These are phyloP conservation scores for Penicillium hesseltinei DNA, from an alignment of 2,329 filamentous ascomycete species.

Conservation along the genomic window DNA sequence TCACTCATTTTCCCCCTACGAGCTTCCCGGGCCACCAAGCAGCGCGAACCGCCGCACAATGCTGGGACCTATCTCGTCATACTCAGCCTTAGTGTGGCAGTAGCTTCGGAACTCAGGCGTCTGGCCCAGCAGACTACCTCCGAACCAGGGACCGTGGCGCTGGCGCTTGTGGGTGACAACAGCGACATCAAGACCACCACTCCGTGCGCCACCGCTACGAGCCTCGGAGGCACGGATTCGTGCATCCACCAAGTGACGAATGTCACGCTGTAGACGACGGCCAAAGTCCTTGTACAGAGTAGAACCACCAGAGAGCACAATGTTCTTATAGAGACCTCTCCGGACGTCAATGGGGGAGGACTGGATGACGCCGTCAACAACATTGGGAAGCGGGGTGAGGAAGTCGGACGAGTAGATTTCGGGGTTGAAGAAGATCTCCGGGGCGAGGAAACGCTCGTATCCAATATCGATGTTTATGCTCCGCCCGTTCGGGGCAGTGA, in stretches of 20 bases:
- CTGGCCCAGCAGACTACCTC: slow-evolving; percentile 91
- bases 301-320: slow-evolving; percentile 93
- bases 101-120: slow-evolving; percentile 98
- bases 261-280: slow-evolving; percentile 90
- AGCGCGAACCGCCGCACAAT: slow-evolving; percentile 94
- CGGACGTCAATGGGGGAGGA: slow-evolving; percentile 96
- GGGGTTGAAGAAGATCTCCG: slow-evolving; percentile 99
- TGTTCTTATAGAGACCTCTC: slow-evolving; percentile 98
- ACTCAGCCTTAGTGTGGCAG: slow-evolving; percentile 88
- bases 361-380: slow-evolving; percentile 96
- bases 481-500: slow-evolving; percentile 80
- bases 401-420: slow-evolving; percentile 99
- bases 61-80: slow-evolving; percentile 92
- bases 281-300: slow-evolving; percentile 99
- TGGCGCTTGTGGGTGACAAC: slow-evolving; percentile 98
- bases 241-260: slow-evolving; percentile 90
- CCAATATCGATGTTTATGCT: slow-evolving; percentile 86
- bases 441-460: slow-evolving; percentile 95
- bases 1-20: slow-evolving; percentile 29
- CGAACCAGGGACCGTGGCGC: slow-evolving; percentile 97
- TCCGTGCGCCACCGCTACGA: slow-evolving; percentile 85
- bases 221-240: slow-evolving; percentile 90
- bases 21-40: slow-evolving; percentile 78
- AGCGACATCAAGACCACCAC: slow-evolving; percentile 91
- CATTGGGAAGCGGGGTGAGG: slow-evolving; percentile 86